phyloP scores from a whole-genome alignment of 2,329 filamentous ascomycete genomes.

The Neoarthrinium moseri region DNA sequence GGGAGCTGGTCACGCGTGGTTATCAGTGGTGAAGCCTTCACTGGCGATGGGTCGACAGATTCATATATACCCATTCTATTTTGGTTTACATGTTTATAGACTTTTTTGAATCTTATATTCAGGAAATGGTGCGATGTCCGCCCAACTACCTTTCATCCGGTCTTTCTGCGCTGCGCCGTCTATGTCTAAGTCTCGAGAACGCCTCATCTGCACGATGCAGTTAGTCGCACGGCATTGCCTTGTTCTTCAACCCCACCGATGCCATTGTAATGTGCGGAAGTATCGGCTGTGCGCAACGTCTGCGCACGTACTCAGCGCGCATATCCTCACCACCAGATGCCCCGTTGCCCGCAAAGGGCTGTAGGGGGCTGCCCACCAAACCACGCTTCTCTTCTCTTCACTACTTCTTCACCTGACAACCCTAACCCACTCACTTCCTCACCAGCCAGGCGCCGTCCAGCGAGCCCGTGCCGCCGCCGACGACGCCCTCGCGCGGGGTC shows the following conservation, averaged over 20 bases:
- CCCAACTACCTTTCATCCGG: too few relatives aligned
- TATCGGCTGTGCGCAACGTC: too few relatives aligned
- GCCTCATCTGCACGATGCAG: conserved; percentile 1
- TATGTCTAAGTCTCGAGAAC: conserved; percentile 4
- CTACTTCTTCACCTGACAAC: too few relatives aligned
- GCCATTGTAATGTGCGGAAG: too few relatives aligned
- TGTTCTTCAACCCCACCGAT: background rate
- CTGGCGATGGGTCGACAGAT: conserved; percentile 3
- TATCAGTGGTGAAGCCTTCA: background rate
- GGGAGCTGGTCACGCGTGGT: conserved; percentile 26
- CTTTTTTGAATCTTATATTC: background rate
- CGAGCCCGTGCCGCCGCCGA: conserved; percentile 13
- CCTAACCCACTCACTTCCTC: conserved; percentile 7
- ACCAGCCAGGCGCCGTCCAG: conserved; percentile 32
- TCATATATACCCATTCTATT: conserved; percentile 7
- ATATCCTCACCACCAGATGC: background rate
- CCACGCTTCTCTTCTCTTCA: too few relatives aligned
- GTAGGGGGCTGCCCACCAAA: background rate
- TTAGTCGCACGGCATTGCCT: background rate
- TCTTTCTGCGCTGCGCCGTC: background rate
- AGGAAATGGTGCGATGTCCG: background rate
- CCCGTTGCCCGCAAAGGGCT: background rate
- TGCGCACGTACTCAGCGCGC: too few relatives aligned
- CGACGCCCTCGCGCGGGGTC: conserved; percentile 40
- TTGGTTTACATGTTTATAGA: background rate